Conservation (phyloP, 768 basidiomycete genomes). For the Kockovaella imperatae region DNA sequence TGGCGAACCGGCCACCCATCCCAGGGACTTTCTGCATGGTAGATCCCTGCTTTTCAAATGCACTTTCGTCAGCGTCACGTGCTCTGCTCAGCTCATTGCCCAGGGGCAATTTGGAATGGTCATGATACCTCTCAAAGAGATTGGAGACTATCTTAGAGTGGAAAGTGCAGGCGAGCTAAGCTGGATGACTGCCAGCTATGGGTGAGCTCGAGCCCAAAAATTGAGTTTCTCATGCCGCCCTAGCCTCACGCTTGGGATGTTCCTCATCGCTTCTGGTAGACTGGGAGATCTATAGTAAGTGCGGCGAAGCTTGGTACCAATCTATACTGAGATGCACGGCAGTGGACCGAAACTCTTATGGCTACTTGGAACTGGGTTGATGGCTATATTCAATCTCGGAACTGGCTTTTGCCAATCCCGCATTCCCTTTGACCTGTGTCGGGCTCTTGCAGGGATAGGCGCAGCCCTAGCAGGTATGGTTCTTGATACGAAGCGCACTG, state of each 20-base stretch:
- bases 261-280: conserved; percentile 23
- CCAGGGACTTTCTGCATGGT: not conserved
- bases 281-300: conserved; percentile 25
- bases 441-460: conserved; percentile 28
- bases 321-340: not conserved
- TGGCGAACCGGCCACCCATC: too few species aligned
- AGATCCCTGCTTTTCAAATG: conserved; percentile 4
- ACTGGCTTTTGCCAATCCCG: conserved; percentile 8
- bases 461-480: conserved; percentile 17
- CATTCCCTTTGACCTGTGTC: conserved; percentile 21
- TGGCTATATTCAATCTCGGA: conserved; percentile 7
- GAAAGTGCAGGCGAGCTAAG: conserved; percentile 16
- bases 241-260: conserved; percentile 28
- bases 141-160: conserved; percentile 8
- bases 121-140: conserved; percentile 20
- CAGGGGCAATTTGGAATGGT: conserved; percentile 28
- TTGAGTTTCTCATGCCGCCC: not conserved
- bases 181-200: conserved; percentile 26
- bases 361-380: conserved; percentile 7
- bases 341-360: conserved; percentile 16
- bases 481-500: too few species aligned
- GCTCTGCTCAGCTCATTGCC: conserved; percentile 19
- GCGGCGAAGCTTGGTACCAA: too few species aligned
- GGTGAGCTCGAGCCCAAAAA: conserved; percentile 9
- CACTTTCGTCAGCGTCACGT: conserved; percentile 13